These are phyloP conservation scores for Ensete glaucum DNA, from an alignment of 176 grass and related monocot species.

Conservation along the genomic window DNA sequence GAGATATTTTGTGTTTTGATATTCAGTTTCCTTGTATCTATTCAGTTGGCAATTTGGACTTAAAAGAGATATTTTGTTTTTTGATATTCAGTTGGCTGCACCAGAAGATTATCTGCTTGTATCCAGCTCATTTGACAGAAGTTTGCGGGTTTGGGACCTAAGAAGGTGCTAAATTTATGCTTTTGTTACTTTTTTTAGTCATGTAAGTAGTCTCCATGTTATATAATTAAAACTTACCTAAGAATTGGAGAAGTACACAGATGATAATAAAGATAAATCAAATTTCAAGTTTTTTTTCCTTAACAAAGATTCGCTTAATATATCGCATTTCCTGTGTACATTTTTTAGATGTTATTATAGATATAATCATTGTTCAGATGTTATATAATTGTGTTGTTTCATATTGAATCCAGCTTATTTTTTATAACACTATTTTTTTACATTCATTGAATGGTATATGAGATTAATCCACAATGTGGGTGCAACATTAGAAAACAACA, in stretches of 20 bases:
- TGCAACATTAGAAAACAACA: not conserved
- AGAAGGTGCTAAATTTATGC: conserved; percentile 51
- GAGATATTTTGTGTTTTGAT: conserved; percentile 16
- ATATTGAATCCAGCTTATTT: not conserved
- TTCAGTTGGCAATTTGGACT: conserved; percentile 2
- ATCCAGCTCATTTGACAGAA: conserved; percentile 92
- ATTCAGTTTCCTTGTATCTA: conserved; percentile 33
- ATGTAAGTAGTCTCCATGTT: not conserved
- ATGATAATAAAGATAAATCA: not conserved
- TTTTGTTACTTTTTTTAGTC: not conserved
- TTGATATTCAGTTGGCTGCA: conserved; percentile 49
- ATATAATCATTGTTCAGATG: too few species aligned
- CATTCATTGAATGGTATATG: not conserved
- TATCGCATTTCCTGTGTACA: not conserved
- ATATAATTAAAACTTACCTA: not conserved
- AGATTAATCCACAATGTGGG: not conserved
- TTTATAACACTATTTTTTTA: not conserved
- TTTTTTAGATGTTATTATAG: not conserved
- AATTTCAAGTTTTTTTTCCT: not conserved
- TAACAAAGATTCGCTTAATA: not conserved
- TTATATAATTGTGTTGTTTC: not conserved
- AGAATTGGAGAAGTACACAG: not conserved
- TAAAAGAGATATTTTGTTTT: conserved; percentile 23
- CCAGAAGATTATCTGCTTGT: conserved; percentile 82
- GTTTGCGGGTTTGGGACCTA: conserved; percentile 83